Base-by-base conservation (phyloP, 2,329 filamentous ascomycete species). In the Diplodia mutila region DNA sequence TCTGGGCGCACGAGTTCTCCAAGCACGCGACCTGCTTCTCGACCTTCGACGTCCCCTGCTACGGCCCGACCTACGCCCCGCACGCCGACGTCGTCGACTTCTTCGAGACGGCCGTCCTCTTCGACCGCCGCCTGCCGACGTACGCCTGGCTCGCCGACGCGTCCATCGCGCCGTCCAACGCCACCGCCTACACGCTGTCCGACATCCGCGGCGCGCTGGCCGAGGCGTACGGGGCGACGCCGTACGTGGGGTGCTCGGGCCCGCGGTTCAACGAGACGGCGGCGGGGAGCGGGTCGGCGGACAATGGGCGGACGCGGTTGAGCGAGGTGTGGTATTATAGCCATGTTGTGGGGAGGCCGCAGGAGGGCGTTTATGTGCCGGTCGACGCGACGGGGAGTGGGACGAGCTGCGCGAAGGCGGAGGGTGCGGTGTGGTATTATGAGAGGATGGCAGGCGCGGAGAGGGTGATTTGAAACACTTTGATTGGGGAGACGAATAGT, bases 11-110 rank as follows among this genome's bases (percentile, higher is more conserved):
- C 79, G 88, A 90, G 74, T 90, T 88, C 80, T 84, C 82, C 78
- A 90, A 90, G 80, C 88, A 90, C 77, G 88, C 84, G 2, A 90
- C 88, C 16, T 91, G 89, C 82, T 90, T 81, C 80, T 87, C 84
- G 55, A 89, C 85, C 69, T 90, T 91, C 74, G 87, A 90, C 73
- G 77, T 82, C 6, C 83, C 86, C 34, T 91, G 89, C 83, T 91
- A 89, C 76, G 87, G 87, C 0, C 86, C 87, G 5, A 73, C 81
- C 69, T 87, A 88, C 75, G 74, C 75, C 57, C 63, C 85, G 71
- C 85, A 89, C 76, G 79, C 84, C 69, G 88, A 90, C 27, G 83
- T 90, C 1, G 80, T 88, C 39, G 85, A 90, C 69, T 91, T 85
- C 79, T 89, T 88, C 80, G 81, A 86, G 74, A 89, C 88, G 0